Base-by-base conservation (phyloP, 2,329 filamentous ascomycete species). In the Tolypocladium paradoxum region DNA sequence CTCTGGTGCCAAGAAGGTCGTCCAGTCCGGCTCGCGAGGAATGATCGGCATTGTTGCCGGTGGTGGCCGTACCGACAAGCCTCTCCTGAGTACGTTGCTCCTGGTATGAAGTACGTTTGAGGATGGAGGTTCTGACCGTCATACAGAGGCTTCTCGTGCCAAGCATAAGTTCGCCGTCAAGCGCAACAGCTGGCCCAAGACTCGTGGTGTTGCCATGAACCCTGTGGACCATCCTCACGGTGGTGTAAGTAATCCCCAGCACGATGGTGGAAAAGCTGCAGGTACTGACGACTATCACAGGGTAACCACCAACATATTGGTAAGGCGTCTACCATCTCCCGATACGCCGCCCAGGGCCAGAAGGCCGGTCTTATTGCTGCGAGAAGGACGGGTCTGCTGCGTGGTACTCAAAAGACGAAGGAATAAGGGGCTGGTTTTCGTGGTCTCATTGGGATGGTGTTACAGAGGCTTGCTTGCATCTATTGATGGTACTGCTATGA, bases 121-220 rank as follows among this genome's bases (percentile, higher is more conserved):
- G 3, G n/a, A 4, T 37, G 16, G 1, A 11, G 14, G 53, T 55
- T 29, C 54, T 56, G 22, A 56, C 47, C 2, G 9, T 47, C 6
- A 34, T 46, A 77, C 81, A 88, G 85, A 99, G 92, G 93, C 93
- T 70, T 97, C 92, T 71, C 90, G 93, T 74, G 93, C 93, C 72
- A 99, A 97, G 90, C 92, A 97, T 76, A 99, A 99, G 88, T 99
- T 96, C 81, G 90, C 91, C 68, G 95, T 96, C 81, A 99, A 99
- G 90, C 90, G 93, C 75, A 97, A 99, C 90, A 92, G 85, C 73
- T 99, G 93, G 93, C 93, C 93, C 79, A 96, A 95, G 89, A 99
- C 93, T 84, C 92, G 93, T 93, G 93, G 93, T 96, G 93, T 99
- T 87, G 93, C 93, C 78, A 99, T 99, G 93, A 99, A 99, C 83